These are phyloP conservation scores for Onygenales sp. DNA, from an alignment of 2,329 filamentous ascomycete genomes.

Conservation along the genomic window DNA sequence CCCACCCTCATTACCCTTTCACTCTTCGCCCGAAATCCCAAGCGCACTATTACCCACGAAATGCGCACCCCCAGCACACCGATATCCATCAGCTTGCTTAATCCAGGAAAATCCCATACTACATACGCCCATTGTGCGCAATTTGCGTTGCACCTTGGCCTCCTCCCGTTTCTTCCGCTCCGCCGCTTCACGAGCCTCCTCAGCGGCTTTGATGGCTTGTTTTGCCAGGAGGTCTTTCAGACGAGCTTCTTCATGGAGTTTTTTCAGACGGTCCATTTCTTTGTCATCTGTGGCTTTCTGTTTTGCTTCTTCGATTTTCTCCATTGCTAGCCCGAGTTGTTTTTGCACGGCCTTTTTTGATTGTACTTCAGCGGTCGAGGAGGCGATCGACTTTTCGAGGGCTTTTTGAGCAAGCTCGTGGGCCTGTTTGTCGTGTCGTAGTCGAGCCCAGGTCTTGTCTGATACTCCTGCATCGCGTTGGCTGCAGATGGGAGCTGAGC, in stretches of 20 bases:
- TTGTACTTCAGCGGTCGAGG: constrained; percentile 9
- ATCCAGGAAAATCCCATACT: constrained; percentile 52
- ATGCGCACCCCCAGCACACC: constrained; percentile 54
- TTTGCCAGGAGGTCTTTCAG: constrained; percentile 19
- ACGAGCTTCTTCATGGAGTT: constrained; percentile 17
- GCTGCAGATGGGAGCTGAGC: not conserved
- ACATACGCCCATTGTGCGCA: constrained; percentile 49
- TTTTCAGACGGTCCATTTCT: not conserved
- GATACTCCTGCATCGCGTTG: constrained; percentile 48
- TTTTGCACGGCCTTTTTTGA: not conserved
- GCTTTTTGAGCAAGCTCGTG: constrained; percentile 10
- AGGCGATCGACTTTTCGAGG: constrained; percentile 2
- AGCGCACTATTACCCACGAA: constrained; percentile 37
- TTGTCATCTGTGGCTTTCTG: not conserved
- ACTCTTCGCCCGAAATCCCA: not conserved
- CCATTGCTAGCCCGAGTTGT: not conserved
- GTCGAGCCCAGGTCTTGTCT: constrained; percentile 53
- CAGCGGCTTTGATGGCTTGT: constrained; percentile 31
- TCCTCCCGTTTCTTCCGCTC: constrained; percentile 32
- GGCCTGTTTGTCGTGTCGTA: constrained; percentile 40
- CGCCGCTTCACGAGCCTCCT: constrained; percentile 28
- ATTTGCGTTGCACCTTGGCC: constrained; percentile 34
- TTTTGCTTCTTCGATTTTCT: not conserved
- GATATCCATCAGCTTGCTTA: constrained; percentile 47
- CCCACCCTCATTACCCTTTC: not conserved